Evolutionary conservation across 2,329 filamentous ascomycete species (phyloP).

Genomic region (Penicillium freii): DNA sequence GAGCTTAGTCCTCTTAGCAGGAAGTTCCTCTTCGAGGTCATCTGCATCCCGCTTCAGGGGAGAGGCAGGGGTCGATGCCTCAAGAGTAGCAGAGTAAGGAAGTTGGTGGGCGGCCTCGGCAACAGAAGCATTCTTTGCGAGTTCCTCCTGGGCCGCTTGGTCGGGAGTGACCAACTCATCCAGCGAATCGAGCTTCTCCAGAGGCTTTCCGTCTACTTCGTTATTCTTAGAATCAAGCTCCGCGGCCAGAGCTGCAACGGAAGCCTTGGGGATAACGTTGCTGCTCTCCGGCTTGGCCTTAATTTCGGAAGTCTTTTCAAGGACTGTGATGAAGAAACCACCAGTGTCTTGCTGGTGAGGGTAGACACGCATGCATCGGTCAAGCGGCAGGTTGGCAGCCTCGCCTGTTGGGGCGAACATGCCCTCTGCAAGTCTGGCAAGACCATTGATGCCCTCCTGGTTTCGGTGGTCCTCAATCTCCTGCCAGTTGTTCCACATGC

Average conservation of each 20-base stretch:
- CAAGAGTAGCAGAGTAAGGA: constrained; percentile 34
- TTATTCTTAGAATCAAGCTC: constrained; percentile 38
- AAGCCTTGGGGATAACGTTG: constrained; percentile 40
- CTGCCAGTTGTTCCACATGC: constrained; percentile 77
- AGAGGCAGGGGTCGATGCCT: constrained; percentile 20
- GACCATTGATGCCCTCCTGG: constrained; percentile 58
- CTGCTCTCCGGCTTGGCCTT: constrained; percentile 68
- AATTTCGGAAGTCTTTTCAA: constrained; percentile 89
- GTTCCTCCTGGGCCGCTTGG: constrained; percentile 27
- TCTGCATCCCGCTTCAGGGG: constrained; percentile 36
- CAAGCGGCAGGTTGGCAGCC: constrained; percentile 66
- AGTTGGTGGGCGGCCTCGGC: constrained; percentile 35
- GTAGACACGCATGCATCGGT: constrained; percentile 91
- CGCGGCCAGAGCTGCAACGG: constrained; percentile 37
- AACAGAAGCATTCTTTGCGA: constrained; percentile 36
- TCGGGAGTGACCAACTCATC: constrained; percentile 41
- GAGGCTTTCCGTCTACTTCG: constrained; percentile 24
- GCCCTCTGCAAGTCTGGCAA: constrained; percentile 68
- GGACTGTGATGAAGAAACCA: constrained; percentile 93
- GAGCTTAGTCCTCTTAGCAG: constrained; percentile 47
- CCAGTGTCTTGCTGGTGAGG: constrained; percentile 95
- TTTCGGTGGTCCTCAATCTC: constrained; percentile 71
- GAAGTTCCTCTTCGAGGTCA: constrained; percentile 37
- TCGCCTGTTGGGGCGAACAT: constrained; percentile 75
- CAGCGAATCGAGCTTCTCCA: constrained; percentile 41